A percentile compares a stretch with the other conserved stretches of the same genome.
These are phyloP conservation scores for Pseudonitzschia multiseries DNA, from an alignment of 108 stramenopile species.

Conservation along the genomic window DNA sequence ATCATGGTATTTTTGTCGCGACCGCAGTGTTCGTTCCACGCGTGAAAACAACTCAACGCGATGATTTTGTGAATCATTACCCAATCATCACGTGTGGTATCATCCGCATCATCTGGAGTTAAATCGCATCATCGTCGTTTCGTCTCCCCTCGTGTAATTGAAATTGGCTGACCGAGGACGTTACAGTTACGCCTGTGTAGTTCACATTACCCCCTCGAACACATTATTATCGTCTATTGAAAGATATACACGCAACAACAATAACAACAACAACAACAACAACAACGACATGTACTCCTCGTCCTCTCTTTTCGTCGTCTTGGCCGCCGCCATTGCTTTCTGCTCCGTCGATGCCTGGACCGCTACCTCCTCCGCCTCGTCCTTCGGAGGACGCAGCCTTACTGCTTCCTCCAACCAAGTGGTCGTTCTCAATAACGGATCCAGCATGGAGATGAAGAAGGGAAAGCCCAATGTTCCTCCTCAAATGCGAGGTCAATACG, in stretches of 20 bases:
- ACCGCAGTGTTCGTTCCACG: not conserved
- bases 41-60: constrained; percentile 2
- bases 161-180: too few relatives aligned
- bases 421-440: constrained; percentile 23
- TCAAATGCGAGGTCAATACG: constrained; percentile 75
- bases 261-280: not conserved
- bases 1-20: not conserved
- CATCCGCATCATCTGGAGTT: too few relatives aligned
- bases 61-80: constrained; percentile 8
- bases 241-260: not conserved
- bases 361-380: constrained; percentile 9
- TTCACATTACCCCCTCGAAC: too few relatives aligned
- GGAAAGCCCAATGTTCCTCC: constrained; percentile 78
- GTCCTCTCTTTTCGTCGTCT: constrained; percentile 3
- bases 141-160: too few relatives aligned
- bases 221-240: not conserved
- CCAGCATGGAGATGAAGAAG: constrained; percentile 70
- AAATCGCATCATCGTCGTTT: not conserved
- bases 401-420: not conserved
- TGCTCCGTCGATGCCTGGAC: constrained; percentile 20
- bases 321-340: constrained; percentile 1
- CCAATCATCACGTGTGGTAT: not conserved
- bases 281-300: constrained; percentile 3
- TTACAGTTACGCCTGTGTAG: too few relatives aligned
- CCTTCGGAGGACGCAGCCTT: constrained; percentile 14